A percentile compares a stretch with the other conserved stretches of the same genome.
These are phyloP conservation scores for Russula virescens DNA, from an alignment of 768 basidiomycete species.

Conservation along the genomic window DNA sequence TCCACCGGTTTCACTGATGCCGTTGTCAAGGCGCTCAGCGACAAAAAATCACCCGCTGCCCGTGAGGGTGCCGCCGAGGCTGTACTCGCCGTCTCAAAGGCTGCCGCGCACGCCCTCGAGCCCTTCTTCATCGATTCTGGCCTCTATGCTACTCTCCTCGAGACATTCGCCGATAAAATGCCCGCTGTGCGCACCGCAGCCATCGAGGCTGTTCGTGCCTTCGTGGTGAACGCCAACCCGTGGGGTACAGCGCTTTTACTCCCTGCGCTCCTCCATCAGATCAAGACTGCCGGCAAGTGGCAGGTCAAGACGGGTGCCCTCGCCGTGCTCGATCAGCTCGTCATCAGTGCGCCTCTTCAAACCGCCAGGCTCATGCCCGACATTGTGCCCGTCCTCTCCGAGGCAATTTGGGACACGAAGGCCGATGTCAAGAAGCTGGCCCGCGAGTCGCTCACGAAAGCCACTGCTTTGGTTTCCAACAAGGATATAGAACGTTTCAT, in stretches of 20 bases:
- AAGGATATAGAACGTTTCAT: slow-evolving; percentile 98
- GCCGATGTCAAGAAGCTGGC: slow-evolving; percentile 98
- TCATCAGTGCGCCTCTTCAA: slow-evolving; percentile 74
- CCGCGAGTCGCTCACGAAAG: slow-evolving; percentile 89
- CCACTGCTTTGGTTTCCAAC: slow-evolving; percentile 92
- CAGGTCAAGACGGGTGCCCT: slow-evolving; percentile 91
- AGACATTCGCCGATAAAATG: slow-evolving; percentile 93
- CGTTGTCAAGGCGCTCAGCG: slow-evolving; percentile 75
- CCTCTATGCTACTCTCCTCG: slow-evolving; percentile 80
- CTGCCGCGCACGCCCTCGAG: slow-evolving; percentile 73
- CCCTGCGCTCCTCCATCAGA: slow-evolving; percentile 83
- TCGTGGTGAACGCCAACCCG: slow-evolving; percentile 74
- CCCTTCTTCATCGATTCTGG: slow-evolving; percentile 84
- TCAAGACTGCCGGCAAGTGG: slow-evolving; percentile 97
- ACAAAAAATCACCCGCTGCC: slow-evolving; percentile 92
- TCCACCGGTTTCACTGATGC: slow-evolving; percentile 67
- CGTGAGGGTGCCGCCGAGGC: slow-evolving; percentile 84
- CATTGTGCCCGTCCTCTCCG: slow-evolving; percentile 89
- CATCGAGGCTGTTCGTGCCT: slow-evolving; percentile 73
- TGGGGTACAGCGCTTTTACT: slow-evolving; percentile 84
- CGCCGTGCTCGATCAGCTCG: slow-evolving; percentile 78
- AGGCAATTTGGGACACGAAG: slow-evolving; percentile 99
- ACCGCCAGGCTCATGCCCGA: slow-evolving; percentile 88
- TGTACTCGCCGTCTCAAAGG: slow-evolving; percentile 53
- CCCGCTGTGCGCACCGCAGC: slow-evolving; percentile 81